Base-by-base conservation (phyloP, 495 filamentous ascomycete genomes). In the Penicilliopsis zonata region DNA sequence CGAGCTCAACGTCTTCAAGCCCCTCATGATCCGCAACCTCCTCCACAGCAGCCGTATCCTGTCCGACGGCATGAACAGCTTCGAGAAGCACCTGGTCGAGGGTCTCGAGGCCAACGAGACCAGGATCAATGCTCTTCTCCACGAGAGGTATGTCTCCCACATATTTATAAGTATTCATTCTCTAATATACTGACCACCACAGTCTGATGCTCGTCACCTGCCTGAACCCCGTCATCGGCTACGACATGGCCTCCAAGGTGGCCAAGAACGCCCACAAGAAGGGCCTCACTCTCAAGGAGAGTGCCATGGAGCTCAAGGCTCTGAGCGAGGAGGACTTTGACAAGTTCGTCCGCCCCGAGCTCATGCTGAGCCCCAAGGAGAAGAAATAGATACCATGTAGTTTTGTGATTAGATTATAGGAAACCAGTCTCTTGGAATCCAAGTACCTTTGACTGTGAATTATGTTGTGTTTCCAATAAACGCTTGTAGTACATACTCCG, bases 211-310 rank as follows among this genome's bases (percentile, higher is more conserved):
- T 98, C 36, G 90, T 98, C 23, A 98, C 90, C 32, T 96, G 92
- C 68, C 66, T 98, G 42, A 98, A 98, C 70, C 88, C 87, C 36
- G 82, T 95, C 54, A 98, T 98, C 55, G 90, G 90, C 20, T 98
- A 98, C 63, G 90, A 98, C 52, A 90, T 86, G 80, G 90, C 90
- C 28, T 83, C 76, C 53, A 95, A 94, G 69, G 88, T 95, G 9
- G 90, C 90, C 43, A 98, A 98, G 82, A 90, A 98, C 53, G 90
- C 90, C 13, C 90, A 98, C 68, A 94, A 95, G 78, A 96, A 95
- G 75, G 86, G 86, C 18, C 57, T 82, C 36, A 94, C 84, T 14
- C 70, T 98, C 26, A 95, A 95, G 67, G 67, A 87, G 61, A 86
- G 80, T 42, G 88, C 92, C 27, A 74, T 98, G 76, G 83, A 96